Conservation (phyloP, 352 stramenopile species). For the Globisporangium cylindrosporum region DNA sequence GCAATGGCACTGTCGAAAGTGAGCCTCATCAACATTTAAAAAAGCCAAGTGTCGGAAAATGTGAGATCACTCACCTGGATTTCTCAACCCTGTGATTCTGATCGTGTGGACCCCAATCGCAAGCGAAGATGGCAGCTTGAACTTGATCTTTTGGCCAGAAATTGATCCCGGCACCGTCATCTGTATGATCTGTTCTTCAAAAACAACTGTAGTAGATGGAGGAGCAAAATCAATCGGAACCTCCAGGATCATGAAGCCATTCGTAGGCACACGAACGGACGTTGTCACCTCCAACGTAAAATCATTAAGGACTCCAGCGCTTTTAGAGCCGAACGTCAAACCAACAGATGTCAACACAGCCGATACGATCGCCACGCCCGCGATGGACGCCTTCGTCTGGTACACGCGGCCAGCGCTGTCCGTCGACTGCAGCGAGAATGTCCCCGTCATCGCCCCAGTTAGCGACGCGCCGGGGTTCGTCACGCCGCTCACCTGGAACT, state of each 20-base stretch:
- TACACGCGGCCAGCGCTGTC: slow-evolving; percentile 31
- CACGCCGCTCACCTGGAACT: slow-evolving; percentile 44
- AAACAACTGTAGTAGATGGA: slow-evolving; percentile 3
- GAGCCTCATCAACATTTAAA: background rate
- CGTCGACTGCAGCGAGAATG: slow-evolving; percentile 35
- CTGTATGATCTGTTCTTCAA: slow-evolving; percentile 15
- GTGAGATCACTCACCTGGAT: slow-evolving; percentile 2
- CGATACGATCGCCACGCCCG: slow-evolving; percentile 24
- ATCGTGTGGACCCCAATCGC: background rate
- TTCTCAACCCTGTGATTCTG: slow-evolving; percentile 5
- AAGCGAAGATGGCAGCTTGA: background rate
- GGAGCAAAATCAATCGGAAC: slow-evolving; percentile 20
- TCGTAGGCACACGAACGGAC: slow-evolving; percentile 19
- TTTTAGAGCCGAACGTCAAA: slow-evolving; percentile 3
- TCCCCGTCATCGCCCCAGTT: slow-evolving; percentile 24
- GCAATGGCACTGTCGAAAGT: background rate
- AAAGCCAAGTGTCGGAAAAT: background rate
- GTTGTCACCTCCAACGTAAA: slow-evolving; percentile 20
- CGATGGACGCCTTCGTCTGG: slow-evolving; percentile 22
- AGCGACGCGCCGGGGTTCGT: slow-evolving; percentile 47
- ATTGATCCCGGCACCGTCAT: background rate
- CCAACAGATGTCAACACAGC: slow-evolving; percentile 11
- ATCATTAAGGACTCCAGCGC: slow-evolving; percentile 25
- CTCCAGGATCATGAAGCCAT: slow-evolving; percentile 24
- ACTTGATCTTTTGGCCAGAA: background rate